Evolutionary conservation across 768 basidiomycete species (phyloP), one percentile per base, ranked within the genome.

Genomic region (Boletales sp.): DNA sequence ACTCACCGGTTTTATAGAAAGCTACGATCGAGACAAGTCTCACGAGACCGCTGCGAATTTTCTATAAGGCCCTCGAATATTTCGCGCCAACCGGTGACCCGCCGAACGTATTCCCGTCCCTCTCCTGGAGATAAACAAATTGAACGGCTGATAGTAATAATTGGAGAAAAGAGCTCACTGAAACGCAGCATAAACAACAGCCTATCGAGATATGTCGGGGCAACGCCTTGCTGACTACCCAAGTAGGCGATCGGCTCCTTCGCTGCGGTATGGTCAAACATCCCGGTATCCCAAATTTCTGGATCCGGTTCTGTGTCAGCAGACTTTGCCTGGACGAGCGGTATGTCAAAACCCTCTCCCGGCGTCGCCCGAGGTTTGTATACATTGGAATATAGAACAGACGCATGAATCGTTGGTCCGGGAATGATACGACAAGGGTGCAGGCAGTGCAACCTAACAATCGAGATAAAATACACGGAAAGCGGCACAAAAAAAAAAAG

Each of bases 361-460:
- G 54, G 41, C 6, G 50, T 58, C 21, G 54, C 59, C 2, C 9
- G 41, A 8, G 62, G 62, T 17, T 40, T 46, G 21, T 63, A 63
- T 18, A 48, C 41, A 11, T 54, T 64, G 1, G 58, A 53, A 42
- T 45, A 52, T 43, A 64, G 19, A 43, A 64, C 41, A 7, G 59
- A 64, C 32, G 56, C 52, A 17, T 63, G 62, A 4, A 63, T 45
- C 27, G 61, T 63, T 38, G 64, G 62, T n/a, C 59, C 56, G 9
- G 62, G 62, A 29, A 64, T 55, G 12, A 63, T 61, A 34, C 62
- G 62, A 34, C 62, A 58, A 9, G 61, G 58, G n/a, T 55, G 58
- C 19, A 39, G 0, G 27, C 34, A 40, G 36, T 63, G 61, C 30
- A 9, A 38, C 7, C 61, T 62, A 29, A 42, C 17, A 12, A 12